Evolutionary conservation across 2,329 filamentous ascomycete genomes (phyloP).

Genomic region (Pyricularia sp.): DNA sequence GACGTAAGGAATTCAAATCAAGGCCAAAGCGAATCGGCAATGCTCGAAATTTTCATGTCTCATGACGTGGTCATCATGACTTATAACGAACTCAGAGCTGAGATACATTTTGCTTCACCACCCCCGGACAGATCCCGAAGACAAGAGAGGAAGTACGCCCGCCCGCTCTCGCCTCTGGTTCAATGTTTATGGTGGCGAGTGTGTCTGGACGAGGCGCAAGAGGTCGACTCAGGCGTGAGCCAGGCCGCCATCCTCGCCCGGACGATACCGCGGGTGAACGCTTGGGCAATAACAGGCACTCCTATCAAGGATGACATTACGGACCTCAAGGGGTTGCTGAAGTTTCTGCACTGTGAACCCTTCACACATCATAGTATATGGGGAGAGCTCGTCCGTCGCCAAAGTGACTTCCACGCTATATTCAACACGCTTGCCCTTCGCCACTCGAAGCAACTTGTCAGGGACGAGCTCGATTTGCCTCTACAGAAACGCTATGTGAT

Average conservation of each 20-base stretch:
- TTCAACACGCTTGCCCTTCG: conserved; percentile 64
- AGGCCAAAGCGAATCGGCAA: conserved; percentile 21
- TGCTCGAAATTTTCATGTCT: conserved; percentile 30
- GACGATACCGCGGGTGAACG: conserved; percentile 68
- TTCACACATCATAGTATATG: conserved; percentile 56
- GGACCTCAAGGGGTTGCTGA: conserved; percentile 68
- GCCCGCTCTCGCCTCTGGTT: conserved; percentile 62
- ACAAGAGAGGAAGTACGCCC: conserved; percentile 50
- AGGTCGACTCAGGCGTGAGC: conserved; percentile 81
- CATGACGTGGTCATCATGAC: conserved; percentile 55
- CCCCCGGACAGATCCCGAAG: conserved; percentile 57
- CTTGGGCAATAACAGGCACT: conserved; percentile 88
- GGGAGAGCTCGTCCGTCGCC: conserved; percentile 47
- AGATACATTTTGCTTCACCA: conserved; percentile 63
- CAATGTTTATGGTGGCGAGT: conserved; percentile 82
- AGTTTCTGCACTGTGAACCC: conserved; percentile 70
- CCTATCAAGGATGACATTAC: conserved; percentile 65
- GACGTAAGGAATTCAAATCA: conserved; percentile 9
- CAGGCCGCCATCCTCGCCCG: conserved; percentile 71
- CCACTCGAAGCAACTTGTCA: conserved; percentile 72
- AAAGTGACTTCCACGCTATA: conserved; percentile 52
- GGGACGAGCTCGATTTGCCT: conserved; percentile 67
- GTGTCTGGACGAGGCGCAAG: conserved; percentile 69
- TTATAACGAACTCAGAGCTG: conserved; percentile 58
- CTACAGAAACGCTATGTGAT: conserved; percentile 77